Base-by-base conservation (phyloP, 2,329 filamentous ascomycete species). In the Huntiella abstrusa region DNA sequence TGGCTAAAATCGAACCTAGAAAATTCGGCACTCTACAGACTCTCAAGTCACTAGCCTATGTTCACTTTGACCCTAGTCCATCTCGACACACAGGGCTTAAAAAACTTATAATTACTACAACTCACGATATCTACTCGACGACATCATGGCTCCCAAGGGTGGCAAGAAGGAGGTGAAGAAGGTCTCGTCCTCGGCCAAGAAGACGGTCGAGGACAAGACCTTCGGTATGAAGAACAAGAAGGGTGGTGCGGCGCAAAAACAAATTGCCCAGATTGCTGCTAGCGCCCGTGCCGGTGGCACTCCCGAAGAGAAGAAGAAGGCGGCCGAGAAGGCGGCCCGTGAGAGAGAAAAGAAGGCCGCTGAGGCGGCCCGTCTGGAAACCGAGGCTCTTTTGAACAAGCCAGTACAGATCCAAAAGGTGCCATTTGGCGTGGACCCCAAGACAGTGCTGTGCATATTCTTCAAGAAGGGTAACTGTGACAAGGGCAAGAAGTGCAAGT, bases 191-290 rank as follows among this genome's bases (percentile, higher is more conserved):
- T 59, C 66, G 16, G 62, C 66, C 49, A 56, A 66, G 55, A 85
- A 85, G 66, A 57, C 69, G 39, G 83, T 86, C 52, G 85, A 91
- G 52, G 91, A 98, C 70, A 91, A 88, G 68, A 94, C 91, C 42
- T 98, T 98, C 71, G 91, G 91, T 56, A 96, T 98, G 91, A 98
- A 98, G 68, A 98, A 98, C 61, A 98, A 98, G 70, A 98, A 95
- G 71, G 91, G 91, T 55, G 81, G 77, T 48, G 79, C 76, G 45
- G 88, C 86, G 47, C 84, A 96, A 66, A 93, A 79, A 64, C 77
- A 87, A 55, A 96, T 98, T 59, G 80, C 83, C 49, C 83, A 86
- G 57, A 75, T 98, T 61, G 67, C 78, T 54, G 73, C 78, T 41
- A 80, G 86, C 56, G 73, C 78, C 45, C 77, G 80, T 54, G 71